phyloP scores from a whole-genome alignment of 257 asterid genomes.

The Solanum rostratum region DNA sequence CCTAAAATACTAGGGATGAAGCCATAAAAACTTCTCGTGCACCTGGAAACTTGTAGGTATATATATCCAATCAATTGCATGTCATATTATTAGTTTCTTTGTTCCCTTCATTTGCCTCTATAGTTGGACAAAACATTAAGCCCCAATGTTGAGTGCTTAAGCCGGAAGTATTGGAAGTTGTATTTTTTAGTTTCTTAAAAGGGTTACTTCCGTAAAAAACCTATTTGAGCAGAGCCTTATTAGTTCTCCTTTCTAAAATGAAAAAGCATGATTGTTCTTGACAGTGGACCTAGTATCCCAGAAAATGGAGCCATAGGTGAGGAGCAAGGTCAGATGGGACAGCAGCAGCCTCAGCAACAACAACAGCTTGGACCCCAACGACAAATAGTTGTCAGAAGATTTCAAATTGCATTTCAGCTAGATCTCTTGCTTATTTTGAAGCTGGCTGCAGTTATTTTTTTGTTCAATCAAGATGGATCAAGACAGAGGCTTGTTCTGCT shows the following conservation, averaged over 20 bases:
- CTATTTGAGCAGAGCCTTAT: background rate
- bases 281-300: constrained; percentile 46
- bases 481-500: constrained; percentile 77
- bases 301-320: constrained; percentile 43
- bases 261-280: constrained; percentile 3
- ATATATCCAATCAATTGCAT: background rate
- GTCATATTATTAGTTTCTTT: background rate
- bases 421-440: constrained; percentile 76
- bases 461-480: constrained; percentile 96
- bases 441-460: constrained; percentile 83
- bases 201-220: background rate
- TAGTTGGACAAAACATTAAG: background rate
- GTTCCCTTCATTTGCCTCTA: background rate
- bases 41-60: background rate
- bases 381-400: constrained; percentile 69
- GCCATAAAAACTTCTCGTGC: background rate
- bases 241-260: background rate
- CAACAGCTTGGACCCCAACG: constrained; percentile 62
- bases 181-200: background rate
- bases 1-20: background rate
- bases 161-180: background rate
- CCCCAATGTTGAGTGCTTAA: background rate
- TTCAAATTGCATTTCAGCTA: constrained; percentile 81
- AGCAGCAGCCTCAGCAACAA: constrained; percentile 39
- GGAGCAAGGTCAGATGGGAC: constrained; percentile 62